Evolutionary conservation across 2,329 filamentous ascomycete genomes (phyloP), one percentile per base, ranked within the genome.

Genomic region (Westerdykella ornata): DNA sequence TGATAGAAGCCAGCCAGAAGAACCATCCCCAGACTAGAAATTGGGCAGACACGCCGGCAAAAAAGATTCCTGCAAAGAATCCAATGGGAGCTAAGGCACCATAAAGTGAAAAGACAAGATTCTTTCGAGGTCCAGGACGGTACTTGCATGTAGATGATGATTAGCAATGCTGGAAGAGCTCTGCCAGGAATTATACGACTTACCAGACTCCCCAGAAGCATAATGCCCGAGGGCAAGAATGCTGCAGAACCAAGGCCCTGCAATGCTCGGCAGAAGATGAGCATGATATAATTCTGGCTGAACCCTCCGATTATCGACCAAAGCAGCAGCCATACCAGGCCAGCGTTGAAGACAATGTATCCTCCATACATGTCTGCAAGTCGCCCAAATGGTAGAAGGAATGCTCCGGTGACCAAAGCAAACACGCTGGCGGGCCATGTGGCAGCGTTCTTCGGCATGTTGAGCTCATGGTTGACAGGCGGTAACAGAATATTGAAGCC

Each of bases 231-330:
- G 0, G 83, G 82, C 12, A 88, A 62, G 46, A 85, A 86, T 0
- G 84, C 83, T 1, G 84, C 82, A 1, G 82, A 75, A 0, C 84
- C 85, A 8, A 90, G 66, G 0, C 85, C 85, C 62, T 88, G 84
- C 33, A 88, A 67, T 7, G 84, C 84, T 39, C 85, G 81, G 57
- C 81, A 85, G 41, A 84, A 70, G 50, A 87, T 82, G 46, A 89
- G 71, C 80, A 88, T 85, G 38, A 78, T 62, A 45, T 81, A 75
- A 63, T 77, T 82, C 40, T 70, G 68, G 44, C 80, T 81, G 65
- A 89, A 86, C 9, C 85, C 85, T 13, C 76, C 77, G 40, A 87
- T 68, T 39, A 89, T 65, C 8, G 78, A 81, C 78, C 84, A 89
- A 29, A 82, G 47, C 6, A 78, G 62, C 38, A 87, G 75, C 85